Evolutionary conservation across 768 basidiomycete genomes (phyloP), one percentile per base, ranked within the genome.

Genomic region (Lactifluus hygrophoroides): DNA sequence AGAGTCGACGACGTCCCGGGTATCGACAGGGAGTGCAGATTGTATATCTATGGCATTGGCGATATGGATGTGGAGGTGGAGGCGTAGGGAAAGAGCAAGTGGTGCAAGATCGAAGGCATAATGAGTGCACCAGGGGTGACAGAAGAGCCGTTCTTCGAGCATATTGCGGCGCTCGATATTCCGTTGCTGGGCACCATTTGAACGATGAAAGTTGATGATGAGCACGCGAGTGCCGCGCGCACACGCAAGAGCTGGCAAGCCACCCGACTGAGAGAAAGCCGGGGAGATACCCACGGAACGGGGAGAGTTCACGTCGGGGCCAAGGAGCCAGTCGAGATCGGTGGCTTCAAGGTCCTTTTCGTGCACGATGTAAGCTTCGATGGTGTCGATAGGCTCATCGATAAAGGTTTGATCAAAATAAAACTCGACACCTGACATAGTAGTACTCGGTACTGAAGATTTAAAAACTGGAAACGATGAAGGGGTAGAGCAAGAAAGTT

Each of bases 31-130:
- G 63, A 77, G 77, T 3, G 73, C 76, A 4, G 78, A 79, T 62
- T 85, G 82, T 21, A 86, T 75, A 64, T 85, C 82, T 38, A 85
- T 67, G n/a, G 74, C 82, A 30, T 77, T 74, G 7, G 68, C 65
- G 43, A 85, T 63, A 38, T 74, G 74, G 23, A 84, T 62, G 2
- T 67, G 64, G 43, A 75, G 68, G 38, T 79, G 74, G 35, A 59
- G 63, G 63, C 74, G 77, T 5, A 86, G 71, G 0, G 77, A 73
- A 67, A 83, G 73, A 0, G 77, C 72, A 16, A 85, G 66, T 0
- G 74, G 75, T 1, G 66, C 79, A 63, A 83, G 73, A 64, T 82
- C 78, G 64, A 86, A 85, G 0, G 78, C 80, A 46, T 75, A 77
- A 44, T 82, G 66, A 14, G 76, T 74, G 46, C 75, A 75, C 8